phyloP scores from a whole-genome alignment of 2,329 filamentous ascomycete genomes.

The Cordyceps sp. region DNA sequence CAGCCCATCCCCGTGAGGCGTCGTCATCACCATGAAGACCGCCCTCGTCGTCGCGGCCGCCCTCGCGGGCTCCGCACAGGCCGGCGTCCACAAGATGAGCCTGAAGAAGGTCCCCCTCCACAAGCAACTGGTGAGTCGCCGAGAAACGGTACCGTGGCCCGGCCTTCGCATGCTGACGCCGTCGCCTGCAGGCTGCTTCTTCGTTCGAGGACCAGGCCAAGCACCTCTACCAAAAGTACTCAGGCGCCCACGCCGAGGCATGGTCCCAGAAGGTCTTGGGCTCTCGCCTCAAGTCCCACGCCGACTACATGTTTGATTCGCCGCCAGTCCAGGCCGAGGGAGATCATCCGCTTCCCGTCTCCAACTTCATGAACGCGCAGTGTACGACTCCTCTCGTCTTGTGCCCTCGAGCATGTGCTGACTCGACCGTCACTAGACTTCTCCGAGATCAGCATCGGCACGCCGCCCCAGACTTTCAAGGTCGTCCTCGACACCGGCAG shows the following conservation, averaged over 20 bases:
- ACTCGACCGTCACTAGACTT: conserved; percentile 54
- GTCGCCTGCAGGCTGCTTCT: conserved; percentile 49
- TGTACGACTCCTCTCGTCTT: too few relatives aligned
- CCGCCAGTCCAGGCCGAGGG: conserved; percentile 31
- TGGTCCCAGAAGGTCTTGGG: conserved; percentile 68
- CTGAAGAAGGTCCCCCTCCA: conserved; percentile 88
- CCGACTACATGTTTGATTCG: conserved; percentile 29
- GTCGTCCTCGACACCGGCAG: conserved; percentile 96
- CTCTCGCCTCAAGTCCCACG: conserved; percentile 41
- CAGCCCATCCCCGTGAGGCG: conserved; percentile 1
- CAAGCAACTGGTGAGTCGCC: conserved; percentile 83
- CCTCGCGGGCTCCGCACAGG: conserved; percentile 69
- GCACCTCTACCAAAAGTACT: conserved; percentile 88
- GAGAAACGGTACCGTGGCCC: too few relatives aligned
- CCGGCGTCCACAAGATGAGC: conserved; percentile 88
- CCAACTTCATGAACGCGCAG: conserved; percentile 97
- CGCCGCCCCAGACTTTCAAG: conserved; percentile 90
- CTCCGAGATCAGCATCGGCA: conserved; percentile 87
- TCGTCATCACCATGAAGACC: conserved; percentile 59
- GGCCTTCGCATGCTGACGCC: conserved; percentile 3
- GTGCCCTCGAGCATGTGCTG: too few relatives aligned
- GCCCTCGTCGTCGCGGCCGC: conserved; percentile 61
- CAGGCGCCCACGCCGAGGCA: conserved; percentile 54
- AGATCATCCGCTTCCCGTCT: conserved; percentile 71
- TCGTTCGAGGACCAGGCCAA: conserved; percentile 70